phyloP scores from a whole-genome alignment of 768 basidiomycete species.

The Sistotremastrum niveocremeum region DNA sequence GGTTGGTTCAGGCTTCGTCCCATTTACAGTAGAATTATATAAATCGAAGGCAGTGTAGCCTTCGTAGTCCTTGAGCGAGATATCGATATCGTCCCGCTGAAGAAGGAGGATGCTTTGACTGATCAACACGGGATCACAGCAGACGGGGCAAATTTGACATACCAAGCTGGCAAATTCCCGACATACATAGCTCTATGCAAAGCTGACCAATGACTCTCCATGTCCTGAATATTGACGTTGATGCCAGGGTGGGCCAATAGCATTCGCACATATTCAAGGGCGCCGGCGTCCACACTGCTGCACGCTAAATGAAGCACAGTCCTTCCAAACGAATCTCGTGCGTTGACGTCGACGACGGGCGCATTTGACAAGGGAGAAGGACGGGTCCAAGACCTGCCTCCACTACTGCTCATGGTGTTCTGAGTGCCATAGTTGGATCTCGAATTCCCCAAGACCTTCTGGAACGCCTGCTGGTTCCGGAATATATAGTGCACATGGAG shows the following conservation, averaged over 20 bases:
- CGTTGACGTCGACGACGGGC: constrained; percentile 46
- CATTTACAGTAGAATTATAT: constrained; percentile 79
- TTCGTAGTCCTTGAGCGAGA: constrained; percentile 63
- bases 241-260: constrained; percentile 63
- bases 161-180: constrained; percentile 64
- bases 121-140: constrained; percentile 1
- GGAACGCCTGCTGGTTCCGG: constrained; percentile 63
- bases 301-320: constrained; percentile 79
- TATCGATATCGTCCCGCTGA: constrained; percentile 60
- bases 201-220: constrained; percentile 84
- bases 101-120: constrained; percentile 53
- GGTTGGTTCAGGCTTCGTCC: constrained; percentile 42
- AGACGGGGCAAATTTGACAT: constrained; percentile 15
- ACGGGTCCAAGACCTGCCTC: constrained; percentile 45
- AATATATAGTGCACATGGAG: constrained; percentile 67
- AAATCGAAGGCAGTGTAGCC: constrained; percentile 88
- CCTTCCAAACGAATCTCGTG: constrained; percentile 54
- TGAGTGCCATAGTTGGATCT: constrained; percentile 17
- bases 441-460: constrained; percentile 36
- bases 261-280: constrained; percentile 63
- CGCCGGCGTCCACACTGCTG: constrained; percentile 40
- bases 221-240: constrained; percentile 69
- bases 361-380: constrained; percentile 22
- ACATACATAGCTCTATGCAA: constrained; percentile 77
- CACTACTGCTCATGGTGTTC: constrained; percentile 28